These are phyloP conservation scores for Erodium maritimum DNA, from an alignment of 345 rosid genomes.

Conservation along the genomic window DNA sequence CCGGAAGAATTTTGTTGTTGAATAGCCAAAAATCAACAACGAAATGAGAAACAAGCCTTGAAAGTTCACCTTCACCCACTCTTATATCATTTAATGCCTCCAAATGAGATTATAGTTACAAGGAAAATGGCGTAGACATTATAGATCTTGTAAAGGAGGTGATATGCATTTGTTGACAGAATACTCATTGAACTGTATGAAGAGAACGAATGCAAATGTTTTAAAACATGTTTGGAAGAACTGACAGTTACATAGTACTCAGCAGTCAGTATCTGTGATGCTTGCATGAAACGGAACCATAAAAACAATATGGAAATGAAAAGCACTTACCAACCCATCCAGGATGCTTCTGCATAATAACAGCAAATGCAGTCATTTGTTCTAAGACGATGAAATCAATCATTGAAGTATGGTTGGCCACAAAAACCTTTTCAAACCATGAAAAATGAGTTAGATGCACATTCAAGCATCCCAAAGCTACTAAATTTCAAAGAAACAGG, in stretches of 20 bases:
- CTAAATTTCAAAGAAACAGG: background rate
- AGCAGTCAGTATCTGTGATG: background rate
- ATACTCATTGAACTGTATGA: too few species aligned
- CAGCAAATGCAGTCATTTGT: constrained; percentile 97
- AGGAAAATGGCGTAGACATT: too few species aligned
- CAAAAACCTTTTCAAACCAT: constrained; percentile 60
- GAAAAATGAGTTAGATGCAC: constrained; percentile 2
- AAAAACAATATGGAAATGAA: background rate
- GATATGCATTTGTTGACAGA: too few species aligned
- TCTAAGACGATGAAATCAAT: constrained; percentile 91
- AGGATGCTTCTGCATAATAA: constrained; percentile 99
- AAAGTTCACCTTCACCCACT: too few species aligned
- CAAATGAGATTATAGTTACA: too few species aligned
- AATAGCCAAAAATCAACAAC: too few species aligned
- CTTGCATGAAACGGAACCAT: background rate
- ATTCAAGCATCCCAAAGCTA: background rate
- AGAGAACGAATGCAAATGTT: too few species aligned
- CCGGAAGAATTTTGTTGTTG: too few species aligned
- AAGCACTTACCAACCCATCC: constrained; percentile 96
- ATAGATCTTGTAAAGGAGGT: too few species aligned
- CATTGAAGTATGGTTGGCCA: constrained; percentile 99
- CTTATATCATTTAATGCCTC: too few species aligned
- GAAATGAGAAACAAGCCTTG: too few species aligned
- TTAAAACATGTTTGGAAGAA: background rate
- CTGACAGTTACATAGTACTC: background rate